Percentiles rank a stretch among this genome's conserved stretches.
phyloP scores from a whole-genome alignment of 768 basidiomycete genomes.

The Gautieria morchelliformis region DNA sequence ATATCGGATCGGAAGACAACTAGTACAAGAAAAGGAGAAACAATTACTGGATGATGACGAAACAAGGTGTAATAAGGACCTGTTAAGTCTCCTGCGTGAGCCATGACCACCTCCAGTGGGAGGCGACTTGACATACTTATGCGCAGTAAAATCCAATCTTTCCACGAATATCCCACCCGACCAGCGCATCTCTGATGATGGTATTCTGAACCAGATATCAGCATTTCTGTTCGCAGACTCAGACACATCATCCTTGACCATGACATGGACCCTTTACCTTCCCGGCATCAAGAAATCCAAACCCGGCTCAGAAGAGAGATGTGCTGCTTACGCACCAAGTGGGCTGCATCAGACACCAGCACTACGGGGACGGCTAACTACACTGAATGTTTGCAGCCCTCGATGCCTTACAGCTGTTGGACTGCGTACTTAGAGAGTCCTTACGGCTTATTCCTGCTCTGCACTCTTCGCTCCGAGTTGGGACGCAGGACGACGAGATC shows the following conservation, averaged over 20 bases:
- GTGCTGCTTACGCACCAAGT: slow-evolving; percentile 12
- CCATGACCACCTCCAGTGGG: slow-evolving; percentile 9
- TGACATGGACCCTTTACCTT: slow-evolving; percentile 81
- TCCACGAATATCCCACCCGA: slow-evolving; percentile 59
- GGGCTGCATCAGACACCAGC: background rate
- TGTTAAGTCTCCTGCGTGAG: slow-evolving; percentile 70
- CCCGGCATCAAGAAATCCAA: slow-evolving; percentile 59
- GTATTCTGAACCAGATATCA: slow-evolving; percentile 77
- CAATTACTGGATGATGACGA: slow-evolving; percentile 59
- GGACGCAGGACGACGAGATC: slow-evolving; percentile 67
- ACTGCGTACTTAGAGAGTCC: slow-evolving; percentile 47
- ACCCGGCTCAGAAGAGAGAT: slow-evolving; percentile 64
- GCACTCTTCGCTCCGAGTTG: slow-evolving; percentile 72
- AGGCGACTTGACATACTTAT: background rate
- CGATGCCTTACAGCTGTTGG: slow-evolving; percentile 41
- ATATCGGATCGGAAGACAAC: slow-evolving; percentile 55
- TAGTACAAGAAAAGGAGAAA: slow-evolving; percentile 72
- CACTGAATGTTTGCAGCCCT: slow-evolving; percentile 45
- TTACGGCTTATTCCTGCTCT: slow-evolving; percentile 51
- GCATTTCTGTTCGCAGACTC: slow-evolving; percentile 90
- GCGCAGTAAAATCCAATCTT: slow-evolving; percentile 72
- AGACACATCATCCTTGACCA: slow-evolving; percentile 72
- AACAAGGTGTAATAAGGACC: slow-evolving; percentile 50
- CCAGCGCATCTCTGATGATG: slow-evolving; percentile 76
- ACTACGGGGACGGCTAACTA: background rate